Evolutionary conservation across 2,329 filamentous ascomycete species (phyloP), one percentile per base, ranked within the genome.

Genomic region (Sporothrix pallida): DNA sequence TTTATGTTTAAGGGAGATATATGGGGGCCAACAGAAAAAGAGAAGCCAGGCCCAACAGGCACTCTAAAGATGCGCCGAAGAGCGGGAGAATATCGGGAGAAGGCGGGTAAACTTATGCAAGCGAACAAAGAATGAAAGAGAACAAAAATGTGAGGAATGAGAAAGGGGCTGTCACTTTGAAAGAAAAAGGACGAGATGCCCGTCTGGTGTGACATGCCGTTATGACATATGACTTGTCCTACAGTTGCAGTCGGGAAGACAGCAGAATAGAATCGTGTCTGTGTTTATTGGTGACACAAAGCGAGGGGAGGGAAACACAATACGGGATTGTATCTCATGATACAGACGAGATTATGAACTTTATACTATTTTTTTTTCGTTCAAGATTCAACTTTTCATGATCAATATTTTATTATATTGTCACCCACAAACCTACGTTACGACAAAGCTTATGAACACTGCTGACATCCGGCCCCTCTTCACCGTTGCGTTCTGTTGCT

Each of bases 191-290:
- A 56, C 23, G 37, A 13, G 9, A 15, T 15, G 60, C 3, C 4
- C 13, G 26, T 17, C 13, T 37, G 56, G 26, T 42, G 26, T 37
- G 56, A 60, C 56, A 26, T 23, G 23, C 60, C 37, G 17, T 67
- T 67, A 42, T 63, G 31, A 26, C 62, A n/a, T n/a, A 20, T 48
- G 62, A 67, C 62, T 17, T 26, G 62, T 67, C 42, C 62, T 48
- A 48, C 42, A 9, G n/a, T 67, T 48, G 37, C 37, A 46, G n/a
- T 15, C 60, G 60, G 37, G 37, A 65, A n/a, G 37, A 6, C 31
- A 37, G 12, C n/a, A 65, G 42, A 46, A 46, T n/a, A 26, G 15
- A 65, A 65, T 65, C 37, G 37, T 65, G 60, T 1, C 9, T 13
- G 60, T 13, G 20, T 46, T 13, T 23, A 23, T 46, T 13, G 60